A percentile compares a stretch with the other conserved stretches of the same genome.
These are phyloP conservation scores for Colletotrichum aenigma DNA, from an alignment of 2,329 filamentous ascomycete genomes.

Conservation along the genomic window DNA sequence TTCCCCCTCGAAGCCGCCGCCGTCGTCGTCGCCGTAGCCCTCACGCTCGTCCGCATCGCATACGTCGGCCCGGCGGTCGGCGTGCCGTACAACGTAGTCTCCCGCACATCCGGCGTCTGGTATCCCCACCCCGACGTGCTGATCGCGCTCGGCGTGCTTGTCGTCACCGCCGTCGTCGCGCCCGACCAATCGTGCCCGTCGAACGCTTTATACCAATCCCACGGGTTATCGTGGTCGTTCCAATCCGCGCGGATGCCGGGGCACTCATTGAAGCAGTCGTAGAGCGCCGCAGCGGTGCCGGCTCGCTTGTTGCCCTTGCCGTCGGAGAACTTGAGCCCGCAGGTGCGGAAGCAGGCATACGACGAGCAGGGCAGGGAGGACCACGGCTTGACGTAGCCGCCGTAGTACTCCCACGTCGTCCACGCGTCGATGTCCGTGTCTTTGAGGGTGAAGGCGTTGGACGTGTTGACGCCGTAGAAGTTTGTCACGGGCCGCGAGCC, in stretches of 20 bases:
- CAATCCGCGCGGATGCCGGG: conserved; percentile 1
- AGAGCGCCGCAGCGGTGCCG: not conserved
- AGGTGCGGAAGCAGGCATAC: not conserved
- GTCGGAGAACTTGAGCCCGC: conserved; percentile 1
- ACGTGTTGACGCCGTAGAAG: not conserved
- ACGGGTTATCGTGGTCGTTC: not conserved
- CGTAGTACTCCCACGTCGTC: not conserved
- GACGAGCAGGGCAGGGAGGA: not conserved
- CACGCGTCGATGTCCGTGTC: not conserved
- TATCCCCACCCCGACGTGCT: not conserved
- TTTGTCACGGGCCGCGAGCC: not conserved
- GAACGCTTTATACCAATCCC: not conserved
- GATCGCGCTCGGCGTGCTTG: not conserved
- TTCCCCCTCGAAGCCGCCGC: not conserved
- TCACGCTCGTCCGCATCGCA: not conserved
- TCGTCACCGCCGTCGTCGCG: not conserved
- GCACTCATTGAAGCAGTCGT: conserved; percentile 1
- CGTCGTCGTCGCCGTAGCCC: not conserved
- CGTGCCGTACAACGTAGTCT: not conserved
- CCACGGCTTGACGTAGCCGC: not conserved
- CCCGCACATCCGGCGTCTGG: not conserved
- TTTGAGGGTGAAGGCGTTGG: not conserved
- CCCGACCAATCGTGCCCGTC: not conserved
- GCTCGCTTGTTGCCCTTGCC: not conserved
- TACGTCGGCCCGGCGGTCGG: not conserved